Evolutionary conservation across 768 basidiomycete species (phyloP).

Genomic region (Trametopsis cervina): DNA sequence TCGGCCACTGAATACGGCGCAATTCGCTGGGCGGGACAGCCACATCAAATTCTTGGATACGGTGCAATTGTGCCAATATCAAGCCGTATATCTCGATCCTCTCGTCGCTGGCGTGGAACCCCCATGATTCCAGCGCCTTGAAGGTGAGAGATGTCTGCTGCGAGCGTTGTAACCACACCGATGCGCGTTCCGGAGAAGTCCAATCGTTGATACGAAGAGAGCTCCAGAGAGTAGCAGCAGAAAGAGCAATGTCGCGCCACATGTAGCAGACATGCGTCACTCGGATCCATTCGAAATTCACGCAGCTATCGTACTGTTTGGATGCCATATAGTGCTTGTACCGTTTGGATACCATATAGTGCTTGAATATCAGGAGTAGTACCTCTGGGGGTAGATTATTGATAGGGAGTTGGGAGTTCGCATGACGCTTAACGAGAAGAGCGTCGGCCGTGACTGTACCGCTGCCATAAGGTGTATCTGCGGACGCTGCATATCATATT

Average conservation of each 20-base stretch:
- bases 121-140: no score
- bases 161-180: neutral
- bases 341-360: neutral
- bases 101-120: no score
- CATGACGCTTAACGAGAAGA: no score
- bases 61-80: neutral
- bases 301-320: neutral
- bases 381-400: neutral
- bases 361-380: neutral
- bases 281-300: neutral
- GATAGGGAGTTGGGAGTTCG: neutral
- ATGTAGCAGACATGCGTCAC: neutral
- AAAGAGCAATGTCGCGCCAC: neutral
- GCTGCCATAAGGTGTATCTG: no score
- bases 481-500: no score
- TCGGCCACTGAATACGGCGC: no score
- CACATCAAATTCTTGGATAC: neutral
- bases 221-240: neutral
- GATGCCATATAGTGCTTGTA: neutral
- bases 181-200: neutral
- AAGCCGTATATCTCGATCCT: neutral
- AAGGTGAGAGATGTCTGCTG: neutral
- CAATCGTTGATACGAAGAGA: neutral
- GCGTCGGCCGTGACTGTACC: no score
- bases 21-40: no score